Evolutionary conservation across 2,329 filamentous ascomycete species (phyloP).

Genomic region (Aspergillus clavatus): DNA sequence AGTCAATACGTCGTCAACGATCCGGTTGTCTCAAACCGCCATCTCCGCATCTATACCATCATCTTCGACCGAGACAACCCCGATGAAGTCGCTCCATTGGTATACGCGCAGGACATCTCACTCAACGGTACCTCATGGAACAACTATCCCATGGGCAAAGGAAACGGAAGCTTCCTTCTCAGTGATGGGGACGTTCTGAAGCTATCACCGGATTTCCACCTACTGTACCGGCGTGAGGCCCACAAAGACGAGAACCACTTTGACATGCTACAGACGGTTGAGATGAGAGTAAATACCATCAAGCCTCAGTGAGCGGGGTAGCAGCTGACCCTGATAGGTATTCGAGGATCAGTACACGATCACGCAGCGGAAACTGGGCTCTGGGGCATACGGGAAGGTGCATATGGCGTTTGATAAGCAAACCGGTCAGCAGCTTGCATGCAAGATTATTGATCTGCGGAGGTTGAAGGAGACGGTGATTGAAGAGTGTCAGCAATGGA

Average conservation of each 20-base stretch:
- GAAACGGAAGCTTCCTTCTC: constrained; percentile 33
- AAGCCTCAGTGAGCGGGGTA: too few relatives aligned
- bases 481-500: constrained; percentile 3
- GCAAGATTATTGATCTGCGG: constrained; percentile 42
- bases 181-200: constrained; percentile 36
- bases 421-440: constrained; percentile 38
- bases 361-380: constrained; percentile 38
- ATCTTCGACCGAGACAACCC: constrained; percentile 38
- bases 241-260: constrained; percentile 13
- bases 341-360: constrained; percentile 34
- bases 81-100: constrained; percentile 34
- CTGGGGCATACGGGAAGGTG: constrained; percentile 41
- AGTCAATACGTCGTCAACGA: constrained; percentile 35
- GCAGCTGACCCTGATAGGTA: too few relatives aligned
- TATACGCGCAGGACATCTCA: constrained; percentile 43
- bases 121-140: constrained; percentile 41
- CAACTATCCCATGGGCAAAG: constrained; percentile 29
- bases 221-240: constrained; percentile 18
- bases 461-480: constrained; percentile 16
- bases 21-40: constrained; percentile 36
- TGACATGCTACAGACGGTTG: constrained; percentile 25
- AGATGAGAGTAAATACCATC: constrained; percentile 30
- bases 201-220: constrained; percentile 19
- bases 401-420: constrained; percentile 38
- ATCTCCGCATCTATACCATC: constrained; percentile 42